Evolutionary conservation across 495 filamentous ascomycete genomes (phyloP).

Genomic region (Astrocystis sublimbata): DNA sequence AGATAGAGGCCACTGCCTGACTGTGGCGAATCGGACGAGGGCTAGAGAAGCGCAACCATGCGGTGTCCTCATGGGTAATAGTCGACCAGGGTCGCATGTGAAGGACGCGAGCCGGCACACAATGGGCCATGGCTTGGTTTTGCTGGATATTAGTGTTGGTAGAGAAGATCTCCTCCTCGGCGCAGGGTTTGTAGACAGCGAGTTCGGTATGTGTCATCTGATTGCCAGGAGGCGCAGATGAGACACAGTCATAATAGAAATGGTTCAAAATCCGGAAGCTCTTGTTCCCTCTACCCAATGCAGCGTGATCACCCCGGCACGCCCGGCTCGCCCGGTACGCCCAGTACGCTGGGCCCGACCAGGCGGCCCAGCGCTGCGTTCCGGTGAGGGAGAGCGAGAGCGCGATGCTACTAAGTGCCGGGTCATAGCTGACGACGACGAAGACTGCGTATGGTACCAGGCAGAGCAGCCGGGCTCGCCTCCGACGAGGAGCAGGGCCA

Average conservation of each 20-base stretch:
- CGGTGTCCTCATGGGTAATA: background rate
- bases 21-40: slow-evolving; percentile 26
- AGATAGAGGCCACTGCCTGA: slow-evolving; percentile 26
- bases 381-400: background rate
- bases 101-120: slow-evolving; percentile 8
- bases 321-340: background rate
- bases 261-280: slow-evolving; percentile 14
- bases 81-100: slow-evolving; percentile 2
- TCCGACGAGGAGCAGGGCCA: slow-evolving; percentile 6
- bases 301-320: slow-evolving; percentile 2
- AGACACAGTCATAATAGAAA: slow-evolving; percentile 12
- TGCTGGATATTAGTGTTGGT: background rate
- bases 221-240: slow-evolving; percentile 19
- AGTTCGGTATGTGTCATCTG: slow-evolving; percentile 8
- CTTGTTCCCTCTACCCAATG: slow-evolving; percentile 18
- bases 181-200: slow-evolving; percentile 12
- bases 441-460: background rate
- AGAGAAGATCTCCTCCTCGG: slow-evolving; percentile 7
- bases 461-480: background rate
- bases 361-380: background rate
- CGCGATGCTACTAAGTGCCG: background rate
- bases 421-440: background rate
- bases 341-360: background rate
- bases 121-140: background rate
- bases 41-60: background rate